Base-by-base conservation (phyloP, 352 stramenopile genomes). In the Phytophthora multivora region DNA sequence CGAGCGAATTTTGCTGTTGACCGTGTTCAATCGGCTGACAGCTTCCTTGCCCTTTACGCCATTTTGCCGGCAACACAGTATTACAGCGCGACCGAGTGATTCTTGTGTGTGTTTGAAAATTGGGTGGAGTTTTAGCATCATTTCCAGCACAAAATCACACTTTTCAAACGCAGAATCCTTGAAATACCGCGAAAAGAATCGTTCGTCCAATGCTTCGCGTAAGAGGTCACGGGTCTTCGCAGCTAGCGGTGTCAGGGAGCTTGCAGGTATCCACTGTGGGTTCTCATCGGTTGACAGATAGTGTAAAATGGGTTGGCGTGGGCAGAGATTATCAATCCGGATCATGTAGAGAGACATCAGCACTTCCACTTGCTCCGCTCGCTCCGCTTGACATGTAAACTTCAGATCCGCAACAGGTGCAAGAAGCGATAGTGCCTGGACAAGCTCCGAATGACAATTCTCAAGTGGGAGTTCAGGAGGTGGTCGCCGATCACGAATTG, bases 251-350 rank as follows among this genome's bases (percentile, higher is more conserved):
- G 51, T 58, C 2, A 62, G 28, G 18, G 41, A 26, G 48, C 51
- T 62, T 38, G 43, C 25, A n/a, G 28, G 5, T 23, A 67, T 67
- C 51, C 51, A 67, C 12, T n/a, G 8, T 40, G 51, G 43, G 11
- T 48, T 47, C 50, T 62, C 57, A 42, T 56, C 42, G 8, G 51
- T 67, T 9, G 51, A 67, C 30, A 38, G 12, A 23, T 62, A 67
- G n/a, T 67, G 51, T 40, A 19, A 38, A 7, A 67, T 38, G 3
- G 59, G 7, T 43, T 61, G 59, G 11, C 51, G 19, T 5, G 33
- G 11, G n/a, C 45, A 18, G 23, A 51, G 15, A 4, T 51, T 30
- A n/a, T 51, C 4, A 38, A 51, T 39, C 2, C 43, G 25, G n/a
- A 30, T 18, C 26, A 51, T 35, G 30, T 23, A 51, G 1, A 51